These are phyloP conservation scores for Leccinum angustisporum DNA, from an alignment of 1,284 basidiomycete genomes.

Conservation along the genomic window DNA sequence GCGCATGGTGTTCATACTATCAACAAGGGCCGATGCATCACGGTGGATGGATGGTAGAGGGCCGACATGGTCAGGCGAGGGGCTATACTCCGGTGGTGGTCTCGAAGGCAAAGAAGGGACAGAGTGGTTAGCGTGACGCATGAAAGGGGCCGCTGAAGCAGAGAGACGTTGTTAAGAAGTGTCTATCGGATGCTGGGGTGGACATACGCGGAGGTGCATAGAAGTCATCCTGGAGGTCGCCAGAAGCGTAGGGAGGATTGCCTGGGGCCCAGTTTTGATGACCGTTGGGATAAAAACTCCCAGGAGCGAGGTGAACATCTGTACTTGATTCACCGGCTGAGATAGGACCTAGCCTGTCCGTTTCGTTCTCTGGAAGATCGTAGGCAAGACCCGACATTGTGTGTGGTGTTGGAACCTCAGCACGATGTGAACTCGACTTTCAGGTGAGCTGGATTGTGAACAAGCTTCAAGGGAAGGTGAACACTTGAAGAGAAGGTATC, in stretches of 20 bases:
- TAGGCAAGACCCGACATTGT: conserved; percentile 36
- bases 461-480: neutral
- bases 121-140: conserved; percentile 31
- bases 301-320: conserved; percentile 2
- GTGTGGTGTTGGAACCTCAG: neutral
- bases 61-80: conserved; percentile 15
- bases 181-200: conserved; percentile 1
- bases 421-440: neutral
- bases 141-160: conserved; percentile 19
- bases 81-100: conserved; percentile 26
- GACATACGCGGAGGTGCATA: conserved; percentile 23
- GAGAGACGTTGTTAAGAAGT: conserved; percentile 12
- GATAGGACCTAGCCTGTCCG: conserved; percentile 8
- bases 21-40: conserved; percentile 25
- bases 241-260: conserved; percentile 6
- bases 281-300: conserved; percentile 2
- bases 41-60: conserved; percentile 20
- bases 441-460: conserved; percentile 1
- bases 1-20: conserved; percentile 32
- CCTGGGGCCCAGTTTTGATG: conserved; percentile 8
- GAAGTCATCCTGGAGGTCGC: conserved; percentile 17
- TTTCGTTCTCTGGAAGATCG: conserved; percentile 22
- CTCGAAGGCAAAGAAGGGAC: conserved; percentile 27
- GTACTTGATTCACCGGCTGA: conserved; percentile 5
- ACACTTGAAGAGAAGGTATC: neutral